These are phyloP conservation scores for Saksenaea vasiformis DNA, from an alignment of 371 early-diverging fungal species.

Conservation along the genomic window DNA sequence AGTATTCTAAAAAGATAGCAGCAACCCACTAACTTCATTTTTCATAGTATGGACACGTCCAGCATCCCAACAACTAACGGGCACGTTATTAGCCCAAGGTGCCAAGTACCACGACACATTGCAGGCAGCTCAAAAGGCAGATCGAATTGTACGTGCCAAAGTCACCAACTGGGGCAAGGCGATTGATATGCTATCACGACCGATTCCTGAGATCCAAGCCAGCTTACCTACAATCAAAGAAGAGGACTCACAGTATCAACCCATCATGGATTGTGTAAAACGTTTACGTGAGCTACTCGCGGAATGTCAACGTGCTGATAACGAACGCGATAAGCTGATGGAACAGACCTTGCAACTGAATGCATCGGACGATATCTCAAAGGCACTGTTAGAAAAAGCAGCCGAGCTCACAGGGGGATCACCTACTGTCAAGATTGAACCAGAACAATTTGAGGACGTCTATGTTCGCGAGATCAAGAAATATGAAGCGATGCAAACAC, in stretches of 20 bases:
- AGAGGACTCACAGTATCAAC: conserved; percentile 17
- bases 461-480: conserved; percentile 66
- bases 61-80: conserved; percentile 61
- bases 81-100: conserved; percentile 60
- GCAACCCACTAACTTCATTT: not conserved
- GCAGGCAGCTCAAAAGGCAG: conserved; percentile 68
- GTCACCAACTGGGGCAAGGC: conserved; percentile 64
- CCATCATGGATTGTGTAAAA: conserved; percentile 12
- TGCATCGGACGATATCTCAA: conserved; percentile 71
- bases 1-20: not conserved
- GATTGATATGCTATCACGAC: conserved; percentile 59
- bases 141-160: conserved; percentile 64
- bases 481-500: conserved; percentile 57
- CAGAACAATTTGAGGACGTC: conserved; percentile 70
- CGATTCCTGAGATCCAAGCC: conserved; percentile 21
- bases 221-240: conserved; percentile 21
- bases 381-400: conserved; percentile 36
- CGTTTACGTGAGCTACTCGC: conserved; percentile 19
- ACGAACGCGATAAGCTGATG: conserved; percentile 53
- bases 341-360: conserved; percentile 60
- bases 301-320: conserved; percentile 22
- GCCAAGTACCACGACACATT: conserved; percentile 63
- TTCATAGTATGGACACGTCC: conserved; percentile 61
- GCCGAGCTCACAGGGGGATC: conserved; percentile 52
- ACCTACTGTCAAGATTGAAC: conserved; percentile 68